Percentiles rank a stretch among this genome's conserved stretches.
These are phyloP conservation scores for Calonectria pauciramosa DNA, from an alignment of 2,329 filamentous ascomycete species.

Conservation along the genomic window DNA sequence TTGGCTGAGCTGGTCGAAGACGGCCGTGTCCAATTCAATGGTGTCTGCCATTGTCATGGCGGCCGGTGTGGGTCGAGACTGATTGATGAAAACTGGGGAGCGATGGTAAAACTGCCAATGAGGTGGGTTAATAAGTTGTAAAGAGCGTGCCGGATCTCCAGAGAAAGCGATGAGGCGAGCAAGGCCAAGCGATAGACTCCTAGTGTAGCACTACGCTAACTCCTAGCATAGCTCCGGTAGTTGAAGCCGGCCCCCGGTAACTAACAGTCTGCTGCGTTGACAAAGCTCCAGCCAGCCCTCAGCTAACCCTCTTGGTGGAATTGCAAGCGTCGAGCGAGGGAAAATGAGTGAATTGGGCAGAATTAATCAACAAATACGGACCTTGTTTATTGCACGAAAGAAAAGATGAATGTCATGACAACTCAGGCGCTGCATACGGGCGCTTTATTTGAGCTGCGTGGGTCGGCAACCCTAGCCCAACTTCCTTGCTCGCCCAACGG, in stretches of 20 bases:
- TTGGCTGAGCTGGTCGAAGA: slow-evolving; percentile 25
- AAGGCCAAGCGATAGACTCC: not conserved
- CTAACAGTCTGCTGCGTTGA: not conserved
- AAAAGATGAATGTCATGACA: slow-evolving; percentile 8
- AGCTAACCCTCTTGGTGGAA: not conserved
- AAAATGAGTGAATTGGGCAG: not conserved
- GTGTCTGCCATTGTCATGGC: slow-evolving; percentile 15
- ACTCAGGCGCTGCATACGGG: not conserved
- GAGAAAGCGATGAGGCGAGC: not conserved
- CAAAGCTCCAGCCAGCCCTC: not conserved
- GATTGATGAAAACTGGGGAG: not conserved
- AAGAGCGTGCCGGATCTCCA: not conserved
- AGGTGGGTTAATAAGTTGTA: not conserved
- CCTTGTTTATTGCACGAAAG: not conserved
- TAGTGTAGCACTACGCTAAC: not conserved
- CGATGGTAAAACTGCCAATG: not conserved
- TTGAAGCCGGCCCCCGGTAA: not conserved
- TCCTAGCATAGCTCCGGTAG: not conserved
- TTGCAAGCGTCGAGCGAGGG: not conserved
- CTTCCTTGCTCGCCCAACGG: slow-evolving; percentile 1
- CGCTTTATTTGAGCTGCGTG: slow-evolving; percentile 8
- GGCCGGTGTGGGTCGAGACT: not conserved
- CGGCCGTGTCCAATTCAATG: slow-evolving; percentile 18
- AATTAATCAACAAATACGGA: not conserved
- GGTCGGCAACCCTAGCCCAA: slow-evolving; percentile 12